phyloP scores from a whole-genome alignment of 805 yeast species.

The Candida suzukii region DNA sequence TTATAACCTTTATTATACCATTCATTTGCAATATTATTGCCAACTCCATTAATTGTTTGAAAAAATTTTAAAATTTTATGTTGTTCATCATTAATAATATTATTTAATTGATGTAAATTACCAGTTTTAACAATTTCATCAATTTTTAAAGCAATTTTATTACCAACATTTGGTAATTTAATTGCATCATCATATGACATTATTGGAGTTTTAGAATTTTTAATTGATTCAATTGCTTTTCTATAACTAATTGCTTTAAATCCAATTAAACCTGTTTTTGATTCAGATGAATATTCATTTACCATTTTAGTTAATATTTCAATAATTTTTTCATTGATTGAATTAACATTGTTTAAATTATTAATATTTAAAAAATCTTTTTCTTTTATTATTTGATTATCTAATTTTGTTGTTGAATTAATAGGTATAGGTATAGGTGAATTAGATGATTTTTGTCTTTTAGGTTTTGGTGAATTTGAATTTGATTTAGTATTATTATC shows the following conservation, averaged over 20 bases:
- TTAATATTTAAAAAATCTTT: too few relatives aligned
- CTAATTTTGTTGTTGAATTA: too few relatives aligned
- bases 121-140: slow-evolving; percentile 39
- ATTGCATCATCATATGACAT: slow-evolving; percentile 30
- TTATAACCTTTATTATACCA: slow-evolving; percentile 35
- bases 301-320: slow-evolving; percentile 24
- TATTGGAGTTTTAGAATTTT: slow-evolving; percentile 21
- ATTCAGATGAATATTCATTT: slow-evolving; percentile 22
- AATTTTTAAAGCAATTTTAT: slow-evolving; percentile 33
- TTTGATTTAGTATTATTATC: too few relatives aligned
- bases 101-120: slow-evolving; percentile 12
- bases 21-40: slow-evolving; percentile 30
- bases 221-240: slow-evolving; percentile 33
- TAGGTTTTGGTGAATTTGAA: neutral
- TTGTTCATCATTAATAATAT: slow-evolving; percentile 14
- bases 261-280: slow-evolving; percentile 20
- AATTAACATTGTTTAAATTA: neutral
- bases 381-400: too few relatives aligned
- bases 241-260: slow-evolving; percentile 35
- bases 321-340: slow-evolving; percentile 22
- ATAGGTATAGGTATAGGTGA: too few relatives aligned
- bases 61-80: slow-evolving; percentile 24
- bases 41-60: slow-evolving; percentile 43
- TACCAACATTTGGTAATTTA: slow-evolving; percentile 33
- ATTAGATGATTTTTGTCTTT: neutral